phyloP scores from a whole-genome alignment of 2,329 filamentous ascomycete species.

The Fusarium pseudograminearum region DNA sequence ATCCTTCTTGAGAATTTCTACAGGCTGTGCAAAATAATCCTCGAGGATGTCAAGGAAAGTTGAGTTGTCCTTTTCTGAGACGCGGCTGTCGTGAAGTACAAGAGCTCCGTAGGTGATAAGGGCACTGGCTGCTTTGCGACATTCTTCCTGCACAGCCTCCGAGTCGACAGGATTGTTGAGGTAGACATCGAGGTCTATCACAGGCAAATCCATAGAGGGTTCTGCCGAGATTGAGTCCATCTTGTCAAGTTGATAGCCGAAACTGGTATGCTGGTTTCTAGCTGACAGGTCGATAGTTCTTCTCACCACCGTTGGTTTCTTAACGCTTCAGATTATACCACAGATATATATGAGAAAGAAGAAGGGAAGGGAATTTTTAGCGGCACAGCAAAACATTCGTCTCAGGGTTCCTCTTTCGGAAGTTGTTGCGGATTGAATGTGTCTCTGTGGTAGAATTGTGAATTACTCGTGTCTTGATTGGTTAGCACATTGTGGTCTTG shows the following conservation, averaged over 20 bases:
- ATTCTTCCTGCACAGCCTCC: constrained; percentile 62
- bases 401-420: constrained; percentile 34
- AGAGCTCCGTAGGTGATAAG: constrained; percentile 71
- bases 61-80: constrained; percentile 66
- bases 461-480: constrained; percentile 35
- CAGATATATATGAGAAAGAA: not conserved
- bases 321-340: not conserved
- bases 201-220: constrained; percentile 66
- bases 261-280: not conserved
- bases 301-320: not conserved
- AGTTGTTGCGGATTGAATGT: constrained; percentile 37
- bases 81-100: constrained; percentile 70
- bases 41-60: constrained; percentile 72
- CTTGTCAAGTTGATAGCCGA: constrained; percentile 1
- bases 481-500: not conserved
- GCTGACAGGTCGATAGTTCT: not conserved
- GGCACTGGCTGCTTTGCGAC: constrained; percentile 64
- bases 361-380: not conserved
- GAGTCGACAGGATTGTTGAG: constrained; percentile 59
- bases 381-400: constrained; percentile 20
- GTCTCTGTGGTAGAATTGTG: constrained; percentile 27
- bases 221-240: constrained; percentile 46
- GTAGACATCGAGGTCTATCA: constrained; percentile 71
- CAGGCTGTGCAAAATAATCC: constrained; percentile 72
- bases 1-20: constrained; percentile 59